A percentile compares a stretch with the other conserved stretches of the same genome.
These are phyloP conservation scores for Zangia roseola DNA, from an alignment of 768 basidiomycete genomes.

Conservation along the genomic window DNA sequence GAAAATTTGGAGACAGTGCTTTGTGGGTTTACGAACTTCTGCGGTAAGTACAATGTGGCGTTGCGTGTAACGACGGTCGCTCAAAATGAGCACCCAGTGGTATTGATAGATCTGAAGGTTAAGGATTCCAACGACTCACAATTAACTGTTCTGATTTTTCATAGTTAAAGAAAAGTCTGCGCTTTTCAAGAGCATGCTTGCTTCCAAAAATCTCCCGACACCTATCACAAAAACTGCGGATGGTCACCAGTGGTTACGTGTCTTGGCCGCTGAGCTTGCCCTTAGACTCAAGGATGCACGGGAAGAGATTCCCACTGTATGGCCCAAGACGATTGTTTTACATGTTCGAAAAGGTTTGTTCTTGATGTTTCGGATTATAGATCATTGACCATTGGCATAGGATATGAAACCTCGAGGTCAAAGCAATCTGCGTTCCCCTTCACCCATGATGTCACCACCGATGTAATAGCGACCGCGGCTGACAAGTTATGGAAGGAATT, in stretches of 20 bases:
- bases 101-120: constrained; percentile 87
- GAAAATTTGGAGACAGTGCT: constrained; percentile 75
- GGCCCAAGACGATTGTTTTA: constrained; percentile 92
- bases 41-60: constrained; percentile 50
- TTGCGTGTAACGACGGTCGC: background rate
- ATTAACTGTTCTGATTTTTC: background rate
- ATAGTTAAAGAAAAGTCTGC: constrained; percentile 83
- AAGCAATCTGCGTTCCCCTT: constrained; percentile 91
- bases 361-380: background rate
- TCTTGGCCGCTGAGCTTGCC: constrained; percentile 88
- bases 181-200: constrained; percentile 89
- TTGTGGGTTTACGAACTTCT: constrained; percentile 93
- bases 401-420: constrained; percentile 64
- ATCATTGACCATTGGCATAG: constrained; percentile 37
- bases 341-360: constrained; percentile 66
- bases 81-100: constrained; percentile 47
- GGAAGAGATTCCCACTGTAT: constrained; percentile 64
- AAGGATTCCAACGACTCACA: constrained; percentile 1
- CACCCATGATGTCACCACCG: constrained; percentile 67
- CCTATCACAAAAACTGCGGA: constrained; percentile 71
- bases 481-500: constrained; percentile 87
- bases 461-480: constrained; percentile 71
- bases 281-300: constrained; percentile 83
- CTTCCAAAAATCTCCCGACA: constrained; percentile 89
- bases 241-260: constrained; percentile 87